phyloP scores from a whole-genome alignment of 106 monocot genomes.

The Phalaenopsis aphrodite region DNA sequence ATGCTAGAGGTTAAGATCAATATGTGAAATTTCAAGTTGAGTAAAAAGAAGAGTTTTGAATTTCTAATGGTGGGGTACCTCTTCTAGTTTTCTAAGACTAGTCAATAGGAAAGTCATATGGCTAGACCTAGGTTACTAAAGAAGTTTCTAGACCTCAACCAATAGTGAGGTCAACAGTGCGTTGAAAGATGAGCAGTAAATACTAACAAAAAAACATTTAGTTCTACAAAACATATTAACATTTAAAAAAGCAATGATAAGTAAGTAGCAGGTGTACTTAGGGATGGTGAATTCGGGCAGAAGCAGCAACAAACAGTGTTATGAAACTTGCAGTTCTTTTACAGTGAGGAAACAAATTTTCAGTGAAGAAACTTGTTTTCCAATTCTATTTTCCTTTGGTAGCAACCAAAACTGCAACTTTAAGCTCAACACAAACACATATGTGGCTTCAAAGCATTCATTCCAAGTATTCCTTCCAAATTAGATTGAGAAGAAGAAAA shows the following conservation, averaged over 20 bases:
- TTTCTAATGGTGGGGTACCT: too few relatives aligned
- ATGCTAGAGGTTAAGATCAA: too few relatives aligned
- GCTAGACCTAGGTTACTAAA: too few relatives aligned
- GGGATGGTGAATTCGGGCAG: neutral
- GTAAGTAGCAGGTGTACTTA: neutral
- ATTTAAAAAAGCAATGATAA: neutral
- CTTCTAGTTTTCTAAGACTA: too few relatives aligned
- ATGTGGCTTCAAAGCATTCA: neutral
- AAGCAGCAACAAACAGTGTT: neutral
- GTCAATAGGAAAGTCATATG: too few relatives aligned
- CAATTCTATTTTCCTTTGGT: too few relatives aligned
- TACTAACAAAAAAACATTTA: neutral
- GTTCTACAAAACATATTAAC: too few relatives aligned
- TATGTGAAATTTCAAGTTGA: too few relatives aligned
- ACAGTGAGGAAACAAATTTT: neutral
- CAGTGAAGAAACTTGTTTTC: neutral
- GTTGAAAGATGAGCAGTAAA: neutral
- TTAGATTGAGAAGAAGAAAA: neutral
- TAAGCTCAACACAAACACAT: neutral
- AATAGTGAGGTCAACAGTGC: too few relatives aligned
- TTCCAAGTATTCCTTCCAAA: neutral
- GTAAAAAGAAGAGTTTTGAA: too few relatives aligned
- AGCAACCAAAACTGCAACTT: neutral
- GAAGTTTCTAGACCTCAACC: too few relatives aligned
- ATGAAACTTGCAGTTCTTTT: neutral